Percentiles rank a stretch among this genome's conserved stretches.
Conservation (phyloP, 2,329 filamentous ascomycete genomes). For the Colletotrichum limetticola region DNA sequence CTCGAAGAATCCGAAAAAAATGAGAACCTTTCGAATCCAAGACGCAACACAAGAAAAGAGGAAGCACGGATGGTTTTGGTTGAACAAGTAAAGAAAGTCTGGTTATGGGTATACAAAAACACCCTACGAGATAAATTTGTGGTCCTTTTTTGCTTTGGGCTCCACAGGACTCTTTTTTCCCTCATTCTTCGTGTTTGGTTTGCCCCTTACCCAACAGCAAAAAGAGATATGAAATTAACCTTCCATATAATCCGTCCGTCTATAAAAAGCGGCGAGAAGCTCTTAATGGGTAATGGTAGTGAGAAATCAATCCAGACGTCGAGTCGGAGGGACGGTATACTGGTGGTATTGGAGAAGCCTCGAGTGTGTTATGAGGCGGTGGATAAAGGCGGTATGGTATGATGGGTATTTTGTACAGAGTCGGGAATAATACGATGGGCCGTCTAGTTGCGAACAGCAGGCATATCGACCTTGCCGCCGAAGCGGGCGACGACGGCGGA, state of each 20-base stretch:
- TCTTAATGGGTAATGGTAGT: slow-evolving; percentile 19
- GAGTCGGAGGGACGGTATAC: slow-evolving; percentile 27
- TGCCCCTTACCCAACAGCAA: neutral
- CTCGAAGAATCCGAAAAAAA: neutral
- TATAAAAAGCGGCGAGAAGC: slow-evolving; percentile 23
- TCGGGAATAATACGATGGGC: neutral
- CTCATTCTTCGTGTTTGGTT: neutral
- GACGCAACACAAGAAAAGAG: neutral
- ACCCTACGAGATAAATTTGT: slow-evolving; percentile 2
- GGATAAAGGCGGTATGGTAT: slow-evolving; percentile 7
- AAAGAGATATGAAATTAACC: neutral
- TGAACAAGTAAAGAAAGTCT: slow-evolving; percentile 34
- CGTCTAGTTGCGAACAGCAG: slow-evolving; percentile 23
- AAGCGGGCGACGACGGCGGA: neutral
- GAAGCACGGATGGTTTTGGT: neutral
- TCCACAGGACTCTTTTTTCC: neutral
- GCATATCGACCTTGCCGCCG: slow-evolving; percentile 31
- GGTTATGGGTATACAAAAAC: slow-evolving; percentile 29
- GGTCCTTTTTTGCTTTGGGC: neutral
- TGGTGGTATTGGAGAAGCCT: neutral
- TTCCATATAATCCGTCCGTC: slow-evolving; percentile 29
- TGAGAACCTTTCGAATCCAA: slow-evolving; percentile 15
- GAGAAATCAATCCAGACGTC: slow-evolving; percentile 33
- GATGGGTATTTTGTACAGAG: slow-evolving; percentile 28
- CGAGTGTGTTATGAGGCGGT: neutral